These are phyloP conservation scores for Pseudozyma sp. DNA, from an alignment of 1,284 basidiomycete species.

Conservation along the genomic window DNA sequence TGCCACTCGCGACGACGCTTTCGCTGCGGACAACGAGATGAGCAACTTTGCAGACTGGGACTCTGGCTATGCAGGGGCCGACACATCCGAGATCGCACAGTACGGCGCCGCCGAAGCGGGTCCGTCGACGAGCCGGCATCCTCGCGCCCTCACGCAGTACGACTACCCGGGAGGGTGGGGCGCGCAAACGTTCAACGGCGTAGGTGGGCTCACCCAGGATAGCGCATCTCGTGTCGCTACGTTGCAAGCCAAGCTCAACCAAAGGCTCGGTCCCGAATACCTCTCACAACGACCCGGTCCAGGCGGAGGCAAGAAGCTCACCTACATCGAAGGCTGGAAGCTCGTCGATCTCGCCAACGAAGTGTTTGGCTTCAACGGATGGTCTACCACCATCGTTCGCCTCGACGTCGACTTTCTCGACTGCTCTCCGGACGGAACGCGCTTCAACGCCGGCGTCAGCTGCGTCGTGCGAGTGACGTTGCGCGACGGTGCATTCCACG, in stretches of 20 bases:
- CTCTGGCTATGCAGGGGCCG: slow-evolving; percentile 11
- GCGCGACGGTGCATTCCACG: slow-evolving; percentile 87
- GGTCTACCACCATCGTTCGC: slow-evolving; percentile 86
- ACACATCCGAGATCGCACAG: slow-evolving; percentile 3
- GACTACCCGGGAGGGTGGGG: slow-evolving; percentile 54
- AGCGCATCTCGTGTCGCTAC: slow-evolving; percentile 72
- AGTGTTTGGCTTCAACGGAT: slow-evolving; percentile 98
- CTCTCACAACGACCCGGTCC: slow-evolving; percentile 89
- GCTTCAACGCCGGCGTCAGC: slow-evolving; percentile 79
- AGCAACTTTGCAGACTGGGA: slow-evolving; percentile 31
- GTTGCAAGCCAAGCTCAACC: slow-evolving; percentile 84
- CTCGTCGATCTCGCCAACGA: slow-evolving; percentile 82
- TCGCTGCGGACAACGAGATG: slow-evolving; percentile 19
- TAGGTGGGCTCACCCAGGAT: slow-evolving; percentile 46
- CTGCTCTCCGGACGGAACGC: slow-evolving; percentile 74
- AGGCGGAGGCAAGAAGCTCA: slow-evolving; percentile 78
- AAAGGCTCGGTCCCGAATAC: slow-evolving; percentile 92
- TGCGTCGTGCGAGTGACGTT: slow-evolving; percentile 88
- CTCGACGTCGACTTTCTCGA: slow-evolving; percentile 76
- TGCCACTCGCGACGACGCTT: background rate
- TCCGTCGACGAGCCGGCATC: slow-evolving; percentile 16
- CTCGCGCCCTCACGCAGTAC: slow-evolving; percentile 37
- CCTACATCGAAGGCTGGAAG: slow-evolving; percentile 97
- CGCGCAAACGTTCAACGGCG: slow-evolving; percentile 28
- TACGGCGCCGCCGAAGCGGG: background rate